phyloP scores from a whole-genome alignment of 257 asterid species.

The Thymus quinquecostatus region DNA sequence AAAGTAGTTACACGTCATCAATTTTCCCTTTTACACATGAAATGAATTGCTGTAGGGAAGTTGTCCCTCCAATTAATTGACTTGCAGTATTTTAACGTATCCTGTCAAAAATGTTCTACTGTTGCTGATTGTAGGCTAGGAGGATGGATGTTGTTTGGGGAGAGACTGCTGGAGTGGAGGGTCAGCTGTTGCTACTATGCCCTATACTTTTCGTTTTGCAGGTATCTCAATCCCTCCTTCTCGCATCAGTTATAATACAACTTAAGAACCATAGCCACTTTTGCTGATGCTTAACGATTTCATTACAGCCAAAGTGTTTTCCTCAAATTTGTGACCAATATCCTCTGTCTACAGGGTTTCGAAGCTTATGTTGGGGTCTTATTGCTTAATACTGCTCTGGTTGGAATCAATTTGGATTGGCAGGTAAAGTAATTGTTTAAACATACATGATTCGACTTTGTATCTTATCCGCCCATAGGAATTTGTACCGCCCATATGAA shows the following conservation, averaged over 20 bases:
- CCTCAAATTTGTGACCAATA: constrained; percentile 7
- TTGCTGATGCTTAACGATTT: background rate
- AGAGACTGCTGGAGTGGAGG: constrained; percentile 96
- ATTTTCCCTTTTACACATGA: background rate
- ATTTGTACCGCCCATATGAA: background rate
- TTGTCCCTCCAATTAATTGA: constrained; percentile 16
- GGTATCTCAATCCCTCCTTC: constrained; percentile 44
- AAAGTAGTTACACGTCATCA: constrained; percentile 17
- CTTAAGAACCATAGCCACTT: background rate
- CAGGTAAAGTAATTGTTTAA: constrained; percentile 55
- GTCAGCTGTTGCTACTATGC: constrained; percentile 76
- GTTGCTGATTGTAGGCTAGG: constrained; percentile 63
- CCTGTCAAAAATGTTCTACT: constrained; percentile 9
- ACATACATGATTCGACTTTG: background rate
- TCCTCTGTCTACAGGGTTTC: constrained; percentile 59
- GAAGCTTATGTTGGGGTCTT: constrained; percentile 91
- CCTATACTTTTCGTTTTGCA: constrained; percentile 80
- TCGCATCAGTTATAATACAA: background rate
- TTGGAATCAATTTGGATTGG: constrained; percentile 80
- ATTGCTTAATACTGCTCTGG: constrained; percentile 81
- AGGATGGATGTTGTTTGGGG: constrained; percentile 99
- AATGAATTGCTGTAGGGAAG: constrained; percentile 11
- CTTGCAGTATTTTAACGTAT: constrained; percentile 5
- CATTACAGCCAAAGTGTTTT: background rate
- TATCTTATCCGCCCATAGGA: background rate